These are phyloP conservation scores for Karstenula rhodostoma DNA, from an alignment of 2,329 filamentous ascomycete species.

Conservation along the genomic window DNA sequence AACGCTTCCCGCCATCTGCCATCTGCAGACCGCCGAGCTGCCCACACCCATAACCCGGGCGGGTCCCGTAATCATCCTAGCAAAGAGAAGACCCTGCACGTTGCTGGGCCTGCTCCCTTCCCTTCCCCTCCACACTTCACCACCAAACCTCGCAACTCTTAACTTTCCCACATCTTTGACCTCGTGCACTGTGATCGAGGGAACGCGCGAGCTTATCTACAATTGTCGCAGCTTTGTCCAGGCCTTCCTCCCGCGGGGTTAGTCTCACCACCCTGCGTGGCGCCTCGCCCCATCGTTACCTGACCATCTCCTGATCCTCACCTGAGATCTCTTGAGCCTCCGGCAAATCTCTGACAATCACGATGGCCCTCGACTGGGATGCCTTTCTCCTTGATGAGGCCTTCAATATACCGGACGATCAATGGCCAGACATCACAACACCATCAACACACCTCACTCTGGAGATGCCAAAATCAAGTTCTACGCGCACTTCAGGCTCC, in stretches of 20 bases:
- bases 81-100: slow-evolving; percentile 14
- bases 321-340: slow-evolving; percentile 43
- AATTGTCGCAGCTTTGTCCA: slow-evolving; percentile 22
- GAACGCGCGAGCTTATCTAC: slow-evolving; percentile 35
- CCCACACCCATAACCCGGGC: slow-evolving; percentile 32
- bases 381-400: slow-evolving; percentile 48
- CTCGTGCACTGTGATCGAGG: slow-evolving; percentile 14
- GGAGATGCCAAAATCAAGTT: slow-evolving; percentile 48
- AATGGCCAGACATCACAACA: slow-evolving; percentile 48
- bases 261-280: slow-evolving; percentile 37
- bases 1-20: slow-evolving; percentile 24
- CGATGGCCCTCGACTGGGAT: slow-evolving; percentile 52
- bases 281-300: slow-evolving; percentile 18
- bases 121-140: background rate
- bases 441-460: slow-evolving; percentile 35
- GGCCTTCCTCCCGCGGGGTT: slow-evolving; percentile 23
- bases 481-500: slow-evolving; percentile 42
- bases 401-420: slow-evolving; percentile 48
- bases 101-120: slow-evolving; percentile 11
- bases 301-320: slow-evolving; percentile 49
- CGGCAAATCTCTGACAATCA: slow-evolving; percentile 38
- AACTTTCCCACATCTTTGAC: background rate
- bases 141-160: slow-evolving; percentile 4
- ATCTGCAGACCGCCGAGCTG: slow-evolving; percentile 22
- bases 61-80: slow-evolving; percentile 14